Base-by-base conservation (phyloP, 2,329 filamentous ascomycete genomes). In the Diaporthe vexans region DNA sequence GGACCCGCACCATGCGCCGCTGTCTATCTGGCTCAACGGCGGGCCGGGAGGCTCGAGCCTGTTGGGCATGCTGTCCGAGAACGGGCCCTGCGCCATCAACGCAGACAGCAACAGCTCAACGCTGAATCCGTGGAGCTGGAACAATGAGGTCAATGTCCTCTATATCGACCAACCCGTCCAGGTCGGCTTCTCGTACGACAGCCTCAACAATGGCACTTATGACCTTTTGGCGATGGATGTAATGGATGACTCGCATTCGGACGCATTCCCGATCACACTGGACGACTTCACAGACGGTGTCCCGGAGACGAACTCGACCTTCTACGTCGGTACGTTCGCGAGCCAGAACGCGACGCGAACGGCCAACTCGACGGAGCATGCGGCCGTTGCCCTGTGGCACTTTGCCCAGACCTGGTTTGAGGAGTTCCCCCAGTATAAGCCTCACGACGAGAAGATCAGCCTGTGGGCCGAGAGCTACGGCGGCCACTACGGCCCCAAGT, bases 121-220 rank as follows among this genome's bases (percentile, higher is more conserved):
- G 24, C 74, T 84, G 33, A 92, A 92, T 74, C 88, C 88, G 0
- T 91, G 88, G 83, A 88, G 88, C 2, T 92, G 89, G 88, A 89
- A 88, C 77, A 90, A 90, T 77, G 85, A 87, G 21, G 88, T 87
- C 74, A 92, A 92, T 75, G 88, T 92, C 85, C 86, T 93, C 10
- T 93, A 91, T 80, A 90, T 93, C 75, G 91, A 93, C 78, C 88
- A 93, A 81, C 91, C 80, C 0, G 77, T 79, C 74, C 80, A 78
- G 63, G 78, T 79, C 1, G 80, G 80, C 13, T 80, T 81, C 76
- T 81, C 80, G 33, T 81, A 82, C 61, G 77, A 80, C 54, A 77
- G 35, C 19, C 76, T 79, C 26, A 77, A 77, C 71, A 80, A 80
- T 33, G 78, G 77, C 19, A 79, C 78, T 21, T 69, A 78, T 35